phyloP scores from a whole-genome alignment of 495 filamentous ascomycete species.

The Cercophora scortea region DNA sequence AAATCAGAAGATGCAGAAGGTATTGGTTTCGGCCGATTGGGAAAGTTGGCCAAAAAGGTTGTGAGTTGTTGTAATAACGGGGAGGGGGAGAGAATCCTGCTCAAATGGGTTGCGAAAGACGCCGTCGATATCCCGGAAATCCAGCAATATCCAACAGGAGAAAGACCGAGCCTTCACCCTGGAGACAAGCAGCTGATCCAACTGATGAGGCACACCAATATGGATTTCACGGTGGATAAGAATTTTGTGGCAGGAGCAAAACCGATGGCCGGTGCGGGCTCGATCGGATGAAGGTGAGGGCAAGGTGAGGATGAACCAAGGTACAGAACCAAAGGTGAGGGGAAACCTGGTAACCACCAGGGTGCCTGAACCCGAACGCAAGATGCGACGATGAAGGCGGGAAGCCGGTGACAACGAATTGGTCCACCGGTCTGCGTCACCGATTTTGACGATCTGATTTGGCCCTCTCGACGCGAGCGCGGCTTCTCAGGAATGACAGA shows the following conservation, averaged over 20 bases:
- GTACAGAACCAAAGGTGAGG: background rate
- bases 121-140: background rate
- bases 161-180: no score
- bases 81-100: background rate
- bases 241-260: no score
- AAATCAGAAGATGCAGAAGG: background rate
- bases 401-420: background rate
- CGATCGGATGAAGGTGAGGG: background rate
- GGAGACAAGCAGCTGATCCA: no score
- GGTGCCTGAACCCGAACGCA: background rate
- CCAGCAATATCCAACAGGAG: background rate
- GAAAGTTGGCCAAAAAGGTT: background rate
- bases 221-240: no score
- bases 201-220: background rate
- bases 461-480: constrained; percentile 1
- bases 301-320: background rate
- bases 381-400: background rate
- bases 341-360: background rate
- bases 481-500: constrained; percentile 12
- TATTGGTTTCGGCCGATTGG: no score
- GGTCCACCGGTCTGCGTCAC: background rate
- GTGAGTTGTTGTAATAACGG: background rate
- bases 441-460: constrained; percentile 5
- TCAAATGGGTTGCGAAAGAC: background rate
- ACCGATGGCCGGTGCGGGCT: no score